Base-by-base conservation (phyloP, 140 eudicot genomes). In the Cichorium intybus region DNA sequence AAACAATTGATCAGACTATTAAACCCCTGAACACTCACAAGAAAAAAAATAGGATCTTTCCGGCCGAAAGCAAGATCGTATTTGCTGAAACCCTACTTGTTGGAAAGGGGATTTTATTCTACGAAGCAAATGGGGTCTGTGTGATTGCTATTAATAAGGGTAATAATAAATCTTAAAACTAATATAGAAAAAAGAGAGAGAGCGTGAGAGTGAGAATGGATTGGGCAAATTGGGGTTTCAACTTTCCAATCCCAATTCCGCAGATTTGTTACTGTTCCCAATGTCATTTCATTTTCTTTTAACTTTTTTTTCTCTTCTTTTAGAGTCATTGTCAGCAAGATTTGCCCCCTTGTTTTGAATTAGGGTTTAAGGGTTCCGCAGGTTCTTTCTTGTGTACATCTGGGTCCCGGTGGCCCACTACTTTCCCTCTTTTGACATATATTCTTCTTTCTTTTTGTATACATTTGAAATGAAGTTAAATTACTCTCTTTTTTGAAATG, bases 61-160 rank as follows among this genome's bases (percentile, higher is more conserved):
- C 66, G 59, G 61, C 61, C 58, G 72, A 56, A 64, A 64, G 33
- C 58, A 16, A 31, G 37, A 71, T 27, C 45, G 64, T 51, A 37
- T 54, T 49, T 72, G 24, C 58, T 56, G 58, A 72, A 74, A 74
- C 79, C 79, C 79, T 74, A 74, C 24, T 18, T 64, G 35, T 11
- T 48, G 47, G 5, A 29, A 50, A 29, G 41, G 22, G 71, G 64
- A 58, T 58, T 57, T 5, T 27, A 55, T 55, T 56, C 39, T 2
- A 54, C 28, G 53, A 61, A 62, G 17, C 20, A 39, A 57, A 69
- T 69, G 66, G 66, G 66, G 31, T 45, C 8, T 67, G 72, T 67
- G 62, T 67, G 72, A 53, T 35, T 66, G 27, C 5, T 66, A 66
- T 66, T 14, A 66, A 21, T 51, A 66, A 15, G 64, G 64, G 47